Percentiles rank a stretch among this genome's conserved stretches.
These are phyloP conservation scores for Dillenia suffruticosa DNA, from an alignment of 164 flowering plant genomes.

Conservation along the genomic window DNA sequence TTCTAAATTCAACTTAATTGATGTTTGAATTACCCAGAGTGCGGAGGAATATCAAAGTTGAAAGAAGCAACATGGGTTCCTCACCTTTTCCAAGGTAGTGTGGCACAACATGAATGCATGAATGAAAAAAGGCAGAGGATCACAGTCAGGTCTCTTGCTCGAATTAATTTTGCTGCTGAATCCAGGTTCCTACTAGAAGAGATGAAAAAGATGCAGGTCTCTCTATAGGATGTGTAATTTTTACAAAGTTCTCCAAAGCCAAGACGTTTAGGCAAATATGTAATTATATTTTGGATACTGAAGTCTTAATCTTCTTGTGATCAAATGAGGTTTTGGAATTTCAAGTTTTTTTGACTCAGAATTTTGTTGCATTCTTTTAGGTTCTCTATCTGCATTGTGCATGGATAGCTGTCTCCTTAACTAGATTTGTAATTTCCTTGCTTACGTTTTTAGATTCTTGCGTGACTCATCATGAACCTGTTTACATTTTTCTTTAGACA, in stretches of 20 bases:
- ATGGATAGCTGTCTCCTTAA: too few relatives aligned
- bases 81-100: conserved; percentile 69
- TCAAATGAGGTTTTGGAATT: too few relatives aligned
- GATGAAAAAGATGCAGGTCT: conserved; percentile 52
- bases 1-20: not conserved
- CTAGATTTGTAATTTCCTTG: too few relatives aligned
- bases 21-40: too few relatives aligned
- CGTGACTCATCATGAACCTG: too few relatives aligned
- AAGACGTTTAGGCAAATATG: not conserved
- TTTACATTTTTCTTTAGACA: too few relatives aligned
- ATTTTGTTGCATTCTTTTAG: too few relatives aligned
- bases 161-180: conserved; percentile 80
- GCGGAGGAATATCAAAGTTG: conserved; percentile 34
- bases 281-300: too few relatives aligned
- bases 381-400: too few relatives aligned
- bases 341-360: too few relatives aligned
- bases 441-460: too few relatives aligned
- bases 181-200: conserved; percentile 69
- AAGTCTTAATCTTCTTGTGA: too few relatives aligned
- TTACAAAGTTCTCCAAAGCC: not conserved
- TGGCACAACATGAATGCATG: conserved; percentile 67
- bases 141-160: conserved; percentile 50
- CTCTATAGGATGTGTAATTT: conserved; percentile 10
- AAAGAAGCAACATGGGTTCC: conserved; percentile 78
- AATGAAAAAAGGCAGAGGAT: conserved; percentile 75